A percentile compares a stretch with the other conserved stretches of the same genome.
Evolutionary conservation across 2,329 filamentous ascomycete genomes (phyloP).

Genomic region (Arthrobotrys musiformis): DNA sequence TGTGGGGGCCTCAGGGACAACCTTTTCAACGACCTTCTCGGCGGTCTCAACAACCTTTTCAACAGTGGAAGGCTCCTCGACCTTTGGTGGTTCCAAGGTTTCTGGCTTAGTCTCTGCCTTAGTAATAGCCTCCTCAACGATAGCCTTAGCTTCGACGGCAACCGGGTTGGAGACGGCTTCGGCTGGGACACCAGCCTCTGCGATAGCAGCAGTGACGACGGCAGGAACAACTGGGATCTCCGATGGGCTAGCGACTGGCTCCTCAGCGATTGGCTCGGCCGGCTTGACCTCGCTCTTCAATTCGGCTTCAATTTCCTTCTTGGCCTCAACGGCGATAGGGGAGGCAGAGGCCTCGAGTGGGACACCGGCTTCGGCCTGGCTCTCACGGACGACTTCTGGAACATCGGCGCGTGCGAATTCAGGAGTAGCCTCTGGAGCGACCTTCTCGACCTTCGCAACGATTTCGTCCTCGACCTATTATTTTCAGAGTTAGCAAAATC

Average conservation of each 20-base stretch:
- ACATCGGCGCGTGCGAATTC: slow-evolving; percentile 61
- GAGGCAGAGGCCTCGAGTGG: slow-evolving; percentile 76
- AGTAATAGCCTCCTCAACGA: slow-evolving; percentile 68
- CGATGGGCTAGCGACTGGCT: slow-evolving; percentile 27
- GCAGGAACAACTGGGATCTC: slow-evolving; percentile 66
- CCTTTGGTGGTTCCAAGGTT: slow-evolving; percentile 29
- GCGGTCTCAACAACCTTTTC: slow-evolving; percentile 28
- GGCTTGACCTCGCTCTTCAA: slow-evolving; percentile 72
- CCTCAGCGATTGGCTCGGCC: slow-evolving; percentile 33
- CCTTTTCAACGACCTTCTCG: slow-evolving; percentile 37
- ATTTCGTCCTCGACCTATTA: slow-evolving; percentile 46
- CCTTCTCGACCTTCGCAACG: slow-evolving; percentile 31
- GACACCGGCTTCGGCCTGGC: slow-evolving; percentile 73
- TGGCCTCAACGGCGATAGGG: slow-evolving; percentile 74
- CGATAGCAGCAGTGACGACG: slow-evolving; percentile 70
- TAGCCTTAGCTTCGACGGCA: slow-evolving; percentile 79
- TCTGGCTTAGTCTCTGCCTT: slow-evolving; percentile 41
- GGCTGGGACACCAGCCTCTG: slow-evolving; percentile 71
- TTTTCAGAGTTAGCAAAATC: slow-evolving; percentile 10
- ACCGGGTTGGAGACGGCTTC: slow-evolving; percentile 77
- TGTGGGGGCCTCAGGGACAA: slow-evolving; percentile 1
- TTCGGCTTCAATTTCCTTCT: slow-evolving; percentile 77
- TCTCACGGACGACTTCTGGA: slow-evolving; percentile 75
- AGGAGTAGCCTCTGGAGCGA: slow-evolving; percentile 36
- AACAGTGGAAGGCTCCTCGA: slow-evolving; percentile 2